Evolutionary conservation across 106 monocot genomes (phyloP).

Genomic region (Xerophyta viscosa): DNA sequence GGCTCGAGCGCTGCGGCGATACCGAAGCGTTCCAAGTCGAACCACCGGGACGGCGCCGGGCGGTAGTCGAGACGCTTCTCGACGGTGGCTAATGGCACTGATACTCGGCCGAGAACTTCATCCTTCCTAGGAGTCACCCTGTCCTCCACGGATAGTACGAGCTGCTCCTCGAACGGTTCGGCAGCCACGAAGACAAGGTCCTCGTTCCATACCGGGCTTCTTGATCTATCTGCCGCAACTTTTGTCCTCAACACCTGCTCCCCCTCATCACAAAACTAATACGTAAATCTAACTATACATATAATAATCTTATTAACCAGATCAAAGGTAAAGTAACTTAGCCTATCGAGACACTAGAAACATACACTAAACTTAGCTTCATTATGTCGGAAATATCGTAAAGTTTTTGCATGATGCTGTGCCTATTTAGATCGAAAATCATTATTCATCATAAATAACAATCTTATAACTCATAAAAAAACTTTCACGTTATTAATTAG

Average conservation of each 20-base stretch:
- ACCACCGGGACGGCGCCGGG: slow-evolving; percentile 58
- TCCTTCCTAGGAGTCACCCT: slow-evolving; percentile 29
- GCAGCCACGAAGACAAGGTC: slow-evolving; percentile 54
- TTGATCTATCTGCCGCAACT: slow-evolving; percentile 6
- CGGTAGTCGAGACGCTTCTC: slow-evolving; percentile 67
- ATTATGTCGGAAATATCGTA: no score
- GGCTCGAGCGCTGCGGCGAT: slow-evolving; percentile 26
- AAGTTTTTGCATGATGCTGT: no score
- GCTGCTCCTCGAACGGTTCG: slow-evolving; percentile 54
- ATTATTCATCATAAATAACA: no score
- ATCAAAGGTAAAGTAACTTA: no score
- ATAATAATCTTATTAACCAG: no score
- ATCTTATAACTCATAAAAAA: no score
- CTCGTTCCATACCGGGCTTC: slow-evolving; percentile 50
- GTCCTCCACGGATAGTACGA: slow-evolving; percentile 39
- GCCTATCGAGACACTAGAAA: no score
- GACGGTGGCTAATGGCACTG: slow-evolving; percentile 33
- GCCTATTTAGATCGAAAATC: no score
- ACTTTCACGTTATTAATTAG: no score
- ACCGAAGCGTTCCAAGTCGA: slow-evolving; percentile 49
- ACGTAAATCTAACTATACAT: background rate
- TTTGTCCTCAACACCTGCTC: slow-evolving; percentile 7
- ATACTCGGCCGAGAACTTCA: slow-evolving; percentile 44
- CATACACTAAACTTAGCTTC: no score
- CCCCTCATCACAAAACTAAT: no score